Evolutionary conservation across 2,329 filamentous ascomycete genomes (phyloP).

Genomic region (Monilinia laxa): DNA sequence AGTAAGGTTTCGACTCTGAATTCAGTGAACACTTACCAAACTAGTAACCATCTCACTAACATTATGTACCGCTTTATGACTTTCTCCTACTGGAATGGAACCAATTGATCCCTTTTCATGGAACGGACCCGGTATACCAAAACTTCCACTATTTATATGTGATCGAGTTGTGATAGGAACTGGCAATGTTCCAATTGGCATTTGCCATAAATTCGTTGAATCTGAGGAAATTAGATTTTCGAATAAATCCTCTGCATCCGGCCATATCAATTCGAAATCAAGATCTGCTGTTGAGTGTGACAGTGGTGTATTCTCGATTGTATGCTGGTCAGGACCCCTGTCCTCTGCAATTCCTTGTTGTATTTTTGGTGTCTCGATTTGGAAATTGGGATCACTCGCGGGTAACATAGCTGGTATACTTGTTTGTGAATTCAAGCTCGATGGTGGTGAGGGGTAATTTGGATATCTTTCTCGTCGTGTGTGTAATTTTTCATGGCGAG

Average conservation of each 20-base stretch:
- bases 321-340: too few relatives aligned
- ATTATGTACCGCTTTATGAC: constrained; percentile 47
- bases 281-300: constrained; percentile 22
- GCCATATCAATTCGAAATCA: constrained; percentile 47
- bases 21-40: constrained; percentile 41
- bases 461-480: constrained; percentile 34
- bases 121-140: constrained; percentile 43
- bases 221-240: constrained; percentile 47
- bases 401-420: constrained; percentile 21
- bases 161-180: constrained; percentile 43
- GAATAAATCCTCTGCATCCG: constrained; percentile 47
- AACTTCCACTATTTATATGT: constrained; percentile 31
- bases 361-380: too few relatives aligned
- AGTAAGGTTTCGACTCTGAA: neutral
- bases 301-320: neutral
- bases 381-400: constrained; percentile 1
- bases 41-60: constrained; percentile 47
- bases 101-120: constrained; percentile 43
- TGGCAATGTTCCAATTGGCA: constrained; percentile 45
- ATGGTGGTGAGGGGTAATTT: constrained; percentile 32
- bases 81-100: constrained; percentile 44
- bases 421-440: constrained; percentile 22
- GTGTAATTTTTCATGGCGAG: constrained; percentile 47
- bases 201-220: constrained; percentile 44
- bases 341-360: too few relatives aligned